Percentiles rank a stretch among this genome's conserved stretches.
These are phyloP conservation scores for Tuber calosporum DNA, from an alignment of 495 filamentous ascomycete genomes.

Conservation along the genomic window DNA sequence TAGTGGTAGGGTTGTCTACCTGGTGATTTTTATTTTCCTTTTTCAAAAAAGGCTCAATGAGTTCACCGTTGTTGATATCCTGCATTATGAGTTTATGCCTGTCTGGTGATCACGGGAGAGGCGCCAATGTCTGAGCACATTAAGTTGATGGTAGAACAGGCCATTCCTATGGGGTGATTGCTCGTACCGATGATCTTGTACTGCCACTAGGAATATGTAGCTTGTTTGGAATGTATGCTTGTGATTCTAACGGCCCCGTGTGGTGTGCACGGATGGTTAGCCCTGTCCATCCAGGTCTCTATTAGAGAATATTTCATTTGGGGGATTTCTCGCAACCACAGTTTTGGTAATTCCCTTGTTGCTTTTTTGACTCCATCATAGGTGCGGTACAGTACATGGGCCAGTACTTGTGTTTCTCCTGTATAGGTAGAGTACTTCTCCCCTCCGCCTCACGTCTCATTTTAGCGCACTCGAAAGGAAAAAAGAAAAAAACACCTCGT, in stretches of 20 bases:
- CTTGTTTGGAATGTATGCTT: not conserved
- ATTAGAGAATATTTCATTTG: not conserved
- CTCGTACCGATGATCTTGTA: not conserved
- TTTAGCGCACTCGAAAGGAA: not conserved
- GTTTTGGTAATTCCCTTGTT: not conserved
- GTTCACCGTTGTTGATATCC: not conserved
- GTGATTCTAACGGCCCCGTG: not conserved
- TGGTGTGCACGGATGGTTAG: not conserved
- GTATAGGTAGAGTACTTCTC: not conserved
- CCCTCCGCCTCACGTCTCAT: not conserved
- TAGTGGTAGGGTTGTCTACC: not conserved
- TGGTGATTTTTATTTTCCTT: not conserved
- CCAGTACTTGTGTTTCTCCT: not conserved
- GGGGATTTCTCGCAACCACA: not conserved
- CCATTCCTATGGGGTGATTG: not conserved
- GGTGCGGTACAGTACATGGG: not conserved
- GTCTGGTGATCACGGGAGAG: conserved; percentile 5
- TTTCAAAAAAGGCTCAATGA: not conserved
- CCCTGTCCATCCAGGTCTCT: not conserved
- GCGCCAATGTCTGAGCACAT: conserved; percentile 4
- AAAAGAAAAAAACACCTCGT: not conserved
- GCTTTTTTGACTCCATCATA: not conserved
- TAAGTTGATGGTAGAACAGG: not conserved
- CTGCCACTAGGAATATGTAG: not conserved
- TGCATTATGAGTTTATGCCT: not conserved